A percentile compares a stretch with the other conserved stretches of the same genome.
Evolutionary conservation across 1,139 yeast species (phyloP).

Genomic region (Lodderomyces oxycetoniae): DNA sequence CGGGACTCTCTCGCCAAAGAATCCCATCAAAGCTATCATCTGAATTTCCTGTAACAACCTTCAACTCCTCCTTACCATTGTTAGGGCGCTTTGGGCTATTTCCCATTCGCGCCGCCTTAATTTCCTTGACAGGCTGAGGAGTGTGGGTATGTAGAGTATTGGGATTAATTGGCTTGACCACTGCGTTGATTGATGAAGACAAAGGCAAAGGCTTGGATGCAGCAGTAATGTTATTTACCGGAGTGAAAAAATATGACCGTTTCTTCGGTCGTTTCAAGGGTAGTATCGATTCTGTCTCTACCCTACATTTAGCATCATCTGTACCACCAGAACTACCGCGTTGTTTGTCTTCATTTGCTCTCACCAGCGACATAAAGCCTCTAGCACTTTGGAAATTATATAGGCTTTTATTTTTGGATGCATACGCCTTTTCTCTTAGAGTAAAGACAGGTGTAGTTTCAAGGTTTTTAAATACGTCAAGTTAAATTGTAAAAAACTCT

Average conservation of each 20-base stretch:
- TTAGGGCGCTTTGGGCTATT: constrained; percentile 2
- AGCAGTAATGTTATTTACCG: constrained; percentile 25
- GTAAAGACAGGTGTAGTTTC: too few relatives aligned
- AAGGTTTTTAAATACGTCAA: too few relatives aligned
- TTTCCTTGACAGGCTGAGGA: constrained; percentile 10
- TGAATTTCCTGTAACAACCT: constrained; percentile 28
- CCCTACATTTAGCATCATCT: too few relatives aligned
- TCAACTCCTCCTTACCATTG: constrained; percentile 4
- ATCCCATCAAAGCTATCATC: constrained; percentile 47
- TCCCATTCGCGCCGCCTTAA: neutral
- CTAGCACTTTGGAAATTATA: too few relatives aligned
- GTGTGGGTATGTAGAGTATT: constrained; percentile 7
- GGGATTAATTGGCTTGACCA: constrained; percentile 8
- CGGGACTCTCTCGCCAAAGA: constrained; percentile 38
- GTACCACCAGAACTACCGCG: too few relatives aligned
- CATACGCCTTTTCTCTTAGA: too few relatives aligned
- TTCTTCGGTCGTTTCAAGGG: constrained; percentile 21
- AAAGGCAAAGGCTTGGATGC: neutral
- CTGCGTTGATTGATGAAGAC: neutral
- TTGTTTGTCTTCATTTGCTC: too few relatives aligned
- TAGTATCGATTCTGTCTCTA: constrained; percentile 12
- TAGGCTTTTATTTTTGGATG: too few relatives aligned
- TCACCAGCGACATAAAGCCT: too few relatives aligned
- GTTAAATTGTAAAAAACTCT: too few relatives aligned
- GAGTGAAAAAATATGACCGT: constrained; percentile 36